These are phyloP conservation scores for Metschnikowia orientalis DNA, from an alignment of 805 yeast genomes.

Conservation along the genomic window DNA sequence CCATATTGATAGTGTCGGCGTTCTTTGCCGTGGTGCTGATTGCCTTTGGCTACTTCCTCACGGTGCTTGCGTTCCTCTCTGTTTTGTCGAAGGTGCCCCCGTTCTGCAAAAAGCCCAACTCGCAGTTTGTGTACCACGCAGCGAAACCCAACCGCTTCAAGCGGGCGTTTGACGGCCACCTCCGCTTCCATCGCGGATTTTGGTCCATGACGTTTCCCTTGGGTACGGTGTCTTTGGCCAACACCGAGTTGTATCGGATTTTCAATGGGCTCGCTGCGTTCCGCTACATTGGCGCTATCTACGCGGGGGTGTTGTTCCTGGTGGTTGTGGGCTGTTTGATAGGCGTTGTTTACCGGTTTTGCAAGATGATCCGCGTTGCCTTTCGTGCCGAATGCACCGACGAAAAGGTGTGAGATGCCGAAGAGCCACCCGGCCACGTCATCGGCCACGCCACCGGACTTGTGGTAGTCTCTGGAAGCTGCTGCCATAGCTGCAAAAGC, in stretches of 20 bases:
- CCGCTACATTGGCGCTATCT: slow-evolving; percentile 57
- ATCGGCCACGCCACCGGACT: background rate
- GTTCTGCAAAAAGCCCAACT: slow-evolving; percentile 29
- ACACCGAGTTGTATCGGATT: slow-evolving; percentile 41
- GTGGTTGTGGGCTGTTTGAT: slow-evolving; percentile 34
- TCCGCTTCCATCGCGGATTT: slow-evolving; percentile 26
- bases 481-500: too few relatives aligned
- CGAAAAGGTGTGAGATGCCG: background rate
- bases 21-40: slow-evolving; percentile 37
- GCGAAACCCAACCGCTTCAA: slow-evolving; percentile 8
- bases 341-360: slow-evolving; percentile 25
- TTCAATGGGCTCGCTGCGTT: slow-evolving; percentile 47
- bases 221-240: slow-evolving; percentile 66
- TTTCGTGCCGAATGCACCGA: background rate
- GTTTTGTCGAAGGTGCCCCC: slow-evolving; percentile 41
- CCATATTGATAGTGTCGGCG: slow-evolving; percentile 19
- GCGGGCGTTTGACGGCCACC: slow-evolving; percentile 17
- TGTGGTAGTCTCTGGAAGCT: too few relatives aligned
- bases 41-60: slow-evolving; percentile 56
- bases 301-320: slow-evolving; percentile 48
- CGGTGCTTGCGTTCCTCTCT: slow-evolving; percentile 33
- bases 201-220: slow-evolving; percentile 91
- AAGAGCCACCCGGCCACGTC: background rate
- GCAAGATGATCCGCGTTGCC: slow-evolving; percentile 10
- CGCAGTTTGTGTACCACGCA: slow-evolving; percentile 16